These are phyloP conservation scores for Debaryomyces prosopidis DNA, from an alignment of 805 yeast genomes.

Conservation along the genomic window DNA sequence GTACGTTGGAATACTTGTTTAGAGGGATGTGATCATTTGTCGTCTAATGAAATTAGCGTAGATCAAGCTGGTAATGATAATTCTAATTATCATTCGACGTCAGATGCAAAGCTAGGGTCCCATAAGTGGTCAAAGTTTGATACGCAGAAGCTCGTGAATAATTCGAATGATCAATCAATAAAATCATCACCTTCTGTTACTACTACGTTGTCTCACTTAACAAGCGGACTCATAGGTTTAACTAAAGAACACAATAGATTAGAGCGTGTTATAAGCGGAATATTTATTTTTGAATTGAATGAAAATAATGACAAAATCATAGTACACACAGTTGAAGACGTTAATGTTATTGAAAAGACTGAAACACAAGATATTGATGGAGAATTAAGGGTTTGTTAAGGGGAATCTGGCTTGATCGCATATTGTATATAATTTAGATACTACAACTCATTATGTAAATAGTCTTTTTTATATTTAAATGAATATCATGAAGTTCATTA, in stretches of 20 bases:
- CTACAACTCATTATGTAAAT: not conserved
- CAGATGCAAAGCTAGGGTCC: conserved; percentile 40
- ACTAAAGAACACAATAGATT: conserved; percentile 25
- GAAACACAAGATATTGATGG: conserved; percentile 26
- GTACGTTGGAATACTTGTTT: conserved; percentile 60
- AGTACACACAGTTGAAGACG: conserved; percentile 68
- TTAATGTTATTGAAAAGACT: conserved; percentile 54
- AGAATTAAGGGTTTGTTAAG: conserved; percentile 29
- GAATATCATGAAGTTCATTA: not conserved
- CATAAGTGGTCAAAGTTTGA: conserved; percentile 43
- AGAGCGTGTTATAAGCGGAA: conserved; percentile 51
- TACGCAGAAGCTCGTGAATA: conserved; percentile 17
- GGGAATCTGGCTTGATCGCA: not conserved
- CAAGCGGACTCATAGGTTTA: conserved; percentile 35
- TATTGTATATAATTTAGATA: conserved; percentile 1
- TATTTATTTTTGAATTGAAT: conserved; percentile 66
- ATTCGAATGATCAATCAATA: conserved; percentile 2
- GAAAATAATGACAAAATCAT: conserved; percentile 52
- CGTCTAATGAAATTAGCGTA: conserved; percentile 9
- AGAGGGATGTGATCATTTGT: conserved; percentile 51
- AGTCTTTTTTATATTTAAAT: not conserved
- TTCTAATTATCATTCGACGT: conserved; percentile 27
- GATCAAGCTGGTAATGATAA: conserved; percentile 2
- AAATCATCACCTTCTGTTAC: conserved; percentile 19
- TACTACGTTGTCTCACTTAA: conserved; percentile 26